These are phyloP conservation scores for Colletotrichum truncatum DNA, from an alignment of 2,329 filamentous ascomycete genomes.

Conservation along the genomic window DNA sequence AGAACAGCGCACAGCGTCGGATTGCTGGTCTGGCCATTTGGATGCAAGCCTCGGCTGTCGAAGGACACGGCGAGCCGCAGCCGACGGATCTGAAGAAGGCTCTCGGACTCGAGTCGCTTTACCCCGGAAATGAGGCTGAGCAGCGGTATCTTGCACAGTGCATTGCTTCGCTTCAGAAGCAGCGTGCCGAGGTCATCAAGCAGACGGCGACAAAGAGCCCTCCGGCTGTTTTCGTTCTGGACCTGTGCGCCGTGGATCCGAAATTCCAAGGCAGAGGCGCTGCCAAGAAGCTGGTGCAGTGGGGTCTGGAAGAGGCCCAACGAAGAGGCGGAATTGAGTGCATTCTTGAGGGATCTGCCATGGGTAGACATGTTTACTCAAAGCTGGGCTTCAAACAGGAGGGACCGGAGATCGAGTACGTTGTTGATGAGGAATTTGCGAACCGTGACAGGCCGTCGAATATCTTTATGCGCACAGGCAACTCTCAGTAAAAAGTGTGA, in stretches of 20 bases:
- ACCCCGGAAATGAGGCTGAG: conserved; percentile 53
- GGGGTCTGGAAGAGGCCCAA: conserved; percentile 54
- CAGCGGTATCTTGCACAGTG: conserved; percentile 56
- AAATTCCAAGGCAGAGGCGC: conserved; percentile 60
- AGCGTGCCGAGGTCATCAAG: conserved; percentile 50
- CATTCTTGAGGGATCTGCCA: conserved; percentile 55
- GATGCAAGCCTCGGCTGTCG: conserved; percentile 59
- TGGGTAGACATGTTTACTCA: conserved; percentile 58
- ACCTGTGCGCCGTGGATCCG: conserved; percentile 62
- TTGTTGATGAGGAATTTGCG: conserved; percentile 54
- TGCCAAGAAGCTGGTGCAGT: conserved; percentile 54
- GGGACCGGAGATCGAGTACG: conserved; percentile 51
- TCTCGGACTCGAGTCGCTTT: conserved; percentile 45
- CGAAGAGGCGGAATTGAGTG: conserved; percentile 50
- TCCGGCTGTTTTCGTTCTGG: conserved; percentile 59
- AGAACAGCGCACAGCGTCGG: conserved; percentile 32
- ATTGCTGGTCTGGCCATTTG: conserved; percentile 66
- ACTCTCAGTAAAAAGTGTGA: not conserved
- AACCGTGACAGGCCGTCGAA: conserved; percentile 49
- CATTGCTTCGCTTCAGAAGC: conserved; percentile 51
- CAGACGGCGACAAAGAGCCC: conserved; percentile 50
- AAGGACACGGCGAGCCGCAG: conserved; percentile 55
- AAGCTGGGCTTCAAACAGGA: conserved; percentile 55
- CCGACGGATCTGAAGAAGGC: conserved; percentile 41
- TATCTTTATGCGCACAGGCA: conserved; percentile 55